Percentiles rank a stretch among this genome's conserved stretches.
phyloP scores from a whole-genome alignment of 2,329 filamentous ascomycete genomes.

The Lecanicillium sp. region DNA sequence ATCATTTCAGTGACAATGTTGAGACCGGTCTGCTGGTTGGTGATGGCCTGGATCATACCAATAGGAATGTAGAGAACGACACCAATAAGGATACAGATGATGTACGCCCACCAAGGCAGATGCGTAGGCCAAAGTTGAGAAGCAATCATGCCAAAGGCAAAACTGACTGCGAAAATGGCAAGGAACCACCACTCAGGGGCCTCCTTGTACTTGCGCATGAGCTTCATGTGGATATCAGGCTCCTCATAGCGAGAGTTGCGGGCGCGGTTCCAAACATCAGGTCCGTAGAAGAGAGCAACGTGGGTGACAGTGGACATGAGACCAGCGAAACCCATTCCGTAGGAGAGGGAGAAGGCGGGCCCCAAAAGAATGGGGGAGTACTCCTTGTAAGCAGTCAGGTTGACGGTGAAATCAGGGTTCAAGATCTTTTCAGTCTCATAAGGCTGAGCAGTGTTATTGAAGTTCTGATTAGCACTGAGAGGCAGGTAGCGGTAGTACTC shows the following conservation, averaged over 20 bases:
- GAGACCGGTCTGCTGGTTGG: conserved; percentile 28
- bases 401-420: conserved; percentile 39
- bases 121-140: conserved; percentile 28
- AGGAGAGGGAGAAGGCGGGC: conserved; percentile 45
- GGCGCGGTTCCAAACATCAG: conserved; percentile 32
- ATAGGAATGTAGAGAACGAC: conserved; percentile 33
- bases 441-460: conserved; percentile 48
- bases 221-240: conserved; percentile 40
- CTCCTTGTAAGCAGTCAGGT: conserved; percentile 44
- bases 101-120: conserved; percentile 34
- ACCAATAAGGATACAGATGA: conserved; percentile 32
- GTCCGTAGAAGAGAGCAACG: conserved; percentile 41
- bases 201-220: conserved; percentile 49
- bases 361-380: conserved; percentile 50
- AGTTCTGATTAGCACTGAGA: conserved; percentile 42
- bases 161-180: conserved; percentile 35
- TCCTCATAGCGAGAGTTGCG: conserved; percentile 28
- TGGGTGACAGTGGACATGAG: conserved; percentile 45
- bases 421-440: conserved; percentile 52
- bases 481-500: conserved; percentile 49
- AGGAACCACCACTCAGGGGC: conserved; percentile 51
- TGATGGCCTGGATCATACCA: conserved; percentile 28
- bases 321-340: conserved; percentile 49
- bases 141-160: conserved; percentile 34
- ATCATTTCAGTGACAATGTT: conserved; percentile 32